Base-by-base conservation (phyloP, 768 basidiomycete genomes). In the Pholiota microspora region DNA sequence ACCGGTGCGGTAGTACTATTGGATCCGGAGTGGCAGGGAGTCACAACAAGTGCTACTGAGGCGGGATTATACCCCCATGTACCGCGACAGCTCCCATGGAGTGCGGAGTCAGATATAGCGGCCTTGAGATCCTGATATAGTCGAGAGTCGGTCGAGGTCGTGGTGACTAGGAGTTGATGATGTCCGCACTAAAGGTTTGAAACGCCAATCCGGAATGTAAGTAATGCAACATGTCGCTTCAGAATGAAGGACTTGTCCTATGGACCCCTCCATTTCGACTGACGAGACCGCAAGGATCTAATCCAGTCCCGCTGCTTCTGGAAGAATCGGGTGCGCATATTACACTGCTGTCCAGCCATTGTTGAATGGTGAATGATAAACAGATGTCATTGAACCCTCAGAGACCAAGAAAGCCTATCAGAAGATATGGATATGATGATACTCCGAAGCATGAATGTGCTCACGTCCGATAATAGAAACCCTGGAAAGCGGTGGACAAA, bases 21-120 rank as follows among this genome's bases (percentile, higher is more conserved):
- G 49, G 49, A 50, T 50, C 49, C 49, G 49, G 24, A 25, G 35
- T 50, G 36, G 38, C 35, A 50, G 49, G 49, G 35, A 27, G 24
- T 25, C 34, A 16, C 21, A 29, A 15, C 42, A 32, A n/a, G 38
- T 27, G 9, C 16, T 29, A 27, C 9, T 5, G 18, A 18, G 25
- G 38, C 40, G 50, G 38, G 38, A 51, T 51, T 25, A 21, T 49
- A 23, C 23, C 16, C 38, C 18, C 23, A 40, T 7, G 23, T 18
- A 9, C 18, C 18, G 38, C 38, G 38, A 40, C 4, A 16, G n/a
- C 16, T 40, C 23, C 38, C 38, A 21, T 40, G 38, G 38, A 7
- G 23, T 2, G 16, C n/a, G 36, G 21, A 49, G 29, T 18, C 31
- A 21, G 21, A 24, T 18, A 21, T 36, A 16, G n/a, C 24, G 48